Evolutionary conservation across 768 basidiomycete genomes (phyloP).

Genomic region (Kwoniella mangroviensis): DNA sequence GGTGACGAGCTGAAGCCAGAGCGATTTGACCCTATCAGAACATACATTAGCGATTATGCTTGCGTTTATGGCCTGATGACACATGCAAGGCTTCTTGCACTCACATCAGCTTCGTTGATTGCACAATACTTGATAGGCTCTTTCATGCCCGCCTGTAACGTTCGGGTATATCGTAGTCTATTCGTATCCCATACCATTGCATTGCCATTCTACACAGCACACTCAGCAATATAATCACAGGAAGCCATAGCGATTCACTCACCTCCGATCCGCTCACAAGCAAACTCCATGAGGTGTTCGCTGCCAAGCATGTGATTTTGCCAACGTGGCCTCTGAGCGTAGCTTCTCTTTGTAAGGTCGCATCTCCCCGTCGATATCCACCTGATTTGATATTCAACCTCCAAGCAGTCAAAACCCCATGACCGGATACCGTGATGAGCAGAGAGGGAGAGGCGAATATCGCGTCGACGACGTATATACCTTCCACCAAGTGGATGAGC

Average conservation of each 20-base stretch:
- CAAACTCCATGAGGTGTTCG: constrained; percentile 80
- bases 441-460: constrained; percentile 74
- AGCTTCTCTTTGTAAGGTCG: constrained; percentile 63
- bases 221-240: background rate
- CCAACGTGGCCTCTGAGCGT: constrained; percentile 80
- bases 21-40: constrained; percentile 77
- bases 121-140: constrained; percentile 69
- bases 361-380: constrained; percentile 44
- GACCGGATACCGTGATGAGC: constrained; percentile 78
- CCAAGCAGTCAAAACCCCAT: constrained; percentile 85
- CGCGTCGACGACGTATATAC: constrained; percentile 72
- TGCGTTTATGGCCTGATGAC: background rate
- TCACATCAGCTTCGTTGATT: constrained; percentile 84
- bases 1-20: constrained; percentile 71
- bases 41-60: background rate
- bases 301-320: constrained; percentile 69
- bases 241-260: constrained; percentile 10
- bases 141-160: constrained; percentile 71
- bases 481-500: constrained; percentile 78
- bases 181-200: constrained; percentile 91
- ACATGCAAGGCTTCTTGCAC: constrained; percentile 44
- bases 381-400: constrained; percentile 62
- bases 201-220: constrained; percentile 67
- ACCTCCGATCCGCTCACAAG: constrained; percentile 75
- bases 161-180: constrained; percentile 74